Evolutionary conservation across 371 early-diverging fungal species (phyloP), one percentile per base, ranked within the genome.

Genomic region (Fennellomyces sp.): DNA sequence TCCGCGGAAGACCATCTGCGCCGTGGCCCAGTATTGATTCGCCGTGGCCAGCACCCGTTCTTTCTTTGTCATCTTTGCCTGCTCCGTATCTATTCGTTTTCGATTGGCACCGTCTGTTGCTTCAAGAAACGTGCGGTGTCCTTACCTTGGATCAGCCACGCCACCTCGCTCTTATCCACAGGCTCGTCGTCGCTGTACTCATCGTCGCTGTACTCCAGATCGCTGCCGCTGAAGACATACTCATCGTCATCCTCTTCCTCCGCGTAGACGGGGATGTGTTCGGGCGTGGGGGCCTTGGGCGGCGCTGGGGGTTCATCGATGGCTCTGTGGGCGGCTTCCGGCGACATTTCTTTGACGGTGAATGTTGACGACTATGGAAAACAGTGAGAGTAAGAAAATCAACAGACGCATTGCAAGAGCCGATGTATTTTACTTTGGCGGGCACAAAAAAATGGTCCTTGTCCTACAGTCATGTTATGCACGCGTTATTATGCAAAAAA

Each of bases 191-290:
- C 15, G 23, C 17, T 23, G 23, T 38, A 19, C 23, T 59, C 59
- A 3, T 51, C 51, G 6, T 59, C 59, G 10, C 35, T 49, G 25
- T 52, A 30, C 47, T 47, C 57, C n/a, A 29, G 15, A 0, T 57
- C 57, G 30, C 47, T 45, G 23, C 42, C 29, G 1, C n/a, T 39
- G 15, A 4, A 36, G n/a, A 10, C 29, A 26, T 50, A 51, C 15
- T 59, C 59, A 19, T 50, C 31, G 27, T 59, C 59, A 1, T 57
- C 58, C 10, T 52, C 59, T 6, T 59, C 59, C 1, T 51, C 52
- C n/a, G 50, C 38, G 39, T 33, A 39, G 5, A 15, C 21, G 1
- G n/a, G 11, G 5, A 27, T 23, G 25, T n/a, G 28, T 25, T 55
- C 36, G 33, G 23, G 17, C 23, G 25, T 30, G 15, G 10, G 11